Evolutionary conservation across 2,329 filamentous ascomycete genomes (phyloP).

Genomic region (Pestalotiopsis sp.): DNA sequence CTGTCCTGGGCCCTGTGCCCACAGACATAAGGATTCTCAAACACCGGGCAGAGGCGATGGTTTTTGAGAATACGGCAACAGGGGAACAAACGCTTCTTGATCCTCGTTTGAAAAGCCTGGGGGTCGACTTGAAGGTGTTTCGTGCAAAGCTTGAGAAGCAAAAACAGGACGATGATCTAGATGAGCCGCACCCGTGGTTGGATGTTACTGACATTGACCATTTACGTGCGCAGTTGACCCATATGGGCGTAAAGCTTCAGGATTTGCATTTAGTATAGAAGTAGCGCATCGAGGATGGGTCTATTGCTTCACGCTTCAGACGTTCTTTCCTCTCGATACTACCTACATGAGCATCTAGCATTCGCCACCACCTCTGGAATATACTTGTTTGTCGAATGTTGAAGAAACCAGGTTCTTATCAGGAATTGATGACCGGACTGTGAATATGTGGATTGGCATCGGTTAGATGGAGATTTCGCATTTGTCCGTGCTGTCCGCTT

Average conservation of each 20-base stretch:
- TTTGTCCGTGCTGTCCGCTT: neutral
- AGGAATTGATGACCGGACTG: too few relatives aligned
- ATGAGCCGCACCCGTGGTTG: neutral
- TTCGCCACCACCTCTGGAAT: too few relatives aligned
- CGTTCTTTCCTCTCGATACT: too few relatives aligned
- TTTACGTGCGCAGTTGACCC: neutral
- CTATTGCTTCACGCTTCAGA: too few relatives aligned
- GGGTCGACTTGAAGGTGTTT: neutral
- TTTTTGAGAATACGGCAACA: neutral
- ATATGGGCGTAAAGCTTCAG: neutral
- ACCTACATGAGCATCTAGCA: too few relatives aligned
- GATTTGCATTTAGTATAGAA: neutral
- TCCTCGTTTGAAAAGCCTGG: neutral
- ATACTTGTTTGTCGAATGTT: too few relatives aligned
- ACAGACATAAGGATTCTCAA: neutral
- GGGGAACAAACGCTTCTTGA: neutral
- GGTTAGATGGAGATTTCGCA: neutral
- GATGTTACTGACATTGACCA: neutral
- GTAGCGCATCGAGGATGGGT: too few relatives aligned
- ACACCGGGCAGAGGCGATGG: neutral
- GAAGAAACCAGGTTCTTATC: too few relatives aligned
- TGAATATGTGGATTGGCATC: too few relatives aligned
- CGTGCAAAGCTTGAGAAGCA: neutral
- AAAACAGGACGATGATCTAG: neutral
- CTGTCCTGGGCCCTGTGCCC: neutral